A percentile compares a stretch with the other conserved stretches of the same genome.
Evolutionary conservation across 192 early-diverging fungal genomes (phyloP).

Genomic region (Globomyces pollinis-pini): DNA sequence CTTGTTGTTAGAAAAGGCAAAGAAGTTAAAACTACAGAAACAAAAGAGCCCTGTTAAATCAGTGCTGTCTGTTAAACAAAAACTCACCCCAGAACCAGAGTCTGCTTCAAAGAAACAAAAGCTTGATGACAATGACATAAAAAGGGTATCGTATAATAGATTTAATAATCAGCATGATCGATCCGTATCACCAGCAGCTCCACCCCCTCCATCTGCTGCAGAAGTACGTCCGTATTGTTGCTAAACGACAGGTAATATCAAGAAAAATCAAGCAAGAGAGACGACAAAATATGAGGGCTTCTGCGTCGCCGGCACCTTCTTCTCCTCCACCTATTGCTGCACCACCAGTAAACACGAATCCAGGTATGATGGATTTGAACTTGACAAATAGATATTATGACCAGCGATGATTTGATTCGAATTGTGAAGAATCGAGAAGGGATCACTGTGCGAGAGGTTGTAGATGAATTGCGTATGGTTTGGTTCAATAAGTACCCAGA

Average conservation of each 20-base stretch:
- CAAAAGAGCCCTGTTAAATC: neutral
- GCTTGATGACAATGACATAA: neutral
- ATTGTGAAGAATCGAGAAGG: neutral
- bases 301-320: neutral
- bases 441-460: neutral
- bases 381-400: constrained; percentile 3
- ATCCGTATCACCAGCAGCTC: too few species aligned
- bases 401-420: neutral
- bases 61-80: neutral
- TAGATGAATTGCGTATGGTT: neutral
- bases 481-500: neutral
- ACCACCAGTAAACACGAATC: too few species aligned
- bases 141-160: neutral
- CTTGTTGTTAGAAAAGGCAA: constrained; percentile 3
- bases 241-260: too few species aligned
- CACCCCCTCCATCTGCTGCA: neutral
- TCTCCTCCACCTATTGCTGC: neutral
- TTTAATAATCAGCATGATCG: too few species aligned
- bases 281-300: neutral
- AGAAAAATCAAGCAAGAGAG: constrained; percentile 1
- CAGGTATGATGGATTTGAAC: neutral
- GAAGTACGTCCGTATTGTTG: too few species aligned
- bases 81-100: neutral
- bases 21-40: constrained; percentile 2
- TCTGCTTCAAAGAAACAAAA: neutral